Base-by-base conservation (phyloP, 2,329 filamentous ascomycete species). In the Knufia fluminis region DNA sequence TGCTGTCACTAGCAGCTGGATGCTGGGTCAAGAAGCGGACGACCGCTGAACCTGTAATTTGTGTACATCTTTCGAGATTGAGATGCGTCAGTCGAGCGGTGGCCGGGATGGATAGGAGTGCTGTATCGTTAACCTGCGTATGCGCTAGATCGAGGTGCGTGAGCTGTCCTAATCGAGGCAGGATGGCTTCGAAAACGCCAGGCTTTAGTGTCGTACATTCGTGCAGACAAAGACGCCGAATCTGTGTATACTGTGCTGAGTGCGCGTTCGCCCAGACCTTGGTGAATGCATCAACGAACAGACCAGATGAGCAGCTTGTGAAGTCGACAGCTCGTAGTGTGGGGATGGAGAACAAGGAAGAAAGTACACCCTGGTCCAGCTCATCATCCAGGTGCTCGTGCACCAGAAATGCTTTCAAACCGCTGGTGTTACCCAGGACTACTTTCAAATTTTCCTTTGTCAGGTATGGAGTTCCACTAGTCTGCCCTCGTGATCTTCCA, bases 351-450 rank as follows among this genome's bases (percentile, higher is more conserved):
- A 91, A 80, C 36, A 92, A 69, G 65, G 86, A 88, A 54, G 74
- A 71, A 38, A 91, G 66, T 16, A 91, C 82, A 14, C 76, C 71
- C n/a, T 72, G 71, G 58, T 80, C 77, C 41, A 91, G 71, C 58
- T 92, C 86, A 44, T 83, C 80, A 62, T 90, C 85, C 46, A 92
- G 73, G 58, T 91, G 85, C 66, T 92, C 86, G 68, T 90, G 86
- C 16, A 81, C 79, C 44, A 91, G 71, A 61, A 89, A 87, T 67
- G 91, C 86, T 60, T 82, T 80, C 26, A 92, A 71, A 59, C 83
- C 80, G 1, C 85, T 83, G 3, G 84, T 82, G 53, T 89, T 70
- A 55, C 83, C 71, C 47, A 92, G 71, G 63, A 84, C 89, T 64
- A 81, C 74, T 46, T 83, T 68, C 42, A 92, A 73, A 3, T 85